Base-by-base conservation (phyloP, 2,329 filamentous ascomycete species). In the Botrytis galanthina region DNA sequence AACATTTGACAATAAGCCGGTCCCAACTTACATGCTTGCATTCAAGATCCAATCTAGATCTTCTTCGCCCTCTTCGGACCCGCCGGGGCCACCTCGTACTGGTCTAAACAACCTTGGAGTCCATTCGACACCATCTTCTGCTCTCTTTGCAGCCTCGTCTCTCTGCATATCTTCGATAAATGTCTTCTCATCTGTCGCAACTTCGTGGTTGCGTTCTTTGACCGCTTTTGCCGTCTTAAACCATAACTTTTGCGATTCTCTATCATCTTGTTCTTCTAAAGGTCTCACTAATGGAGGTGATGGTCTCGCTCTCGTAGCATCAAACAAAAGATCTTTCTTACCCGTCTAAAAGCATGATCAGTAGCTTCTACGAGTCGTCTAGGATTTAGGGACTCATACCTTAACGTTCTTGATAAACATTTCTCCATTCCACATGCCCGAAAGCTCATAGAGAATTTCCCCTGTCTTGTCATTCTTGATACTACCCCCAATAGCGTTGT, bases 41-140 rank as follows among this genome's bases (percentile, higher is more conserved):
- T 95, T 92, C 79, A 99, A 93, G 80, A 98, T 95, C 93, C 94
- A 99, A 83, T 98, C 96, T 44, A 99, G 84, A 77, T 93, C 93
- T 81, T 97, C 94, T 81, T 97, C 93, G 42, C 93, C 93, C 81
- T 95, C 91, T 76, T 96, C 93, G 6, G 87, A 81, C 1, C 90
- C 91, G 46, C 91, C 91, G 2, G 90, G 89, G 1, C 91, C 92
- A 37, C 90, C 90, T 62, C 88, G 87, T 18, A 97, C 92, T 66
- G 85, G 84, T 74, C 94, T 89, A 86, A 99, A 99, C 20, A 98
- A 87, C 76, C 91, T 90, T 0, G 96, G 95, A 48, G 90, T 89
- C 96, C 96, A 99, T 76, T 97, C 93, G 12, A 94, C 85, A 20
- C 92, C 92, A 18, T 95, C 90, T 66, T 94, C 91, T 46, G 88